Base-by-base conservation (phyloP, 257 asterid genomes). In the Petunia secreta region DNA sequence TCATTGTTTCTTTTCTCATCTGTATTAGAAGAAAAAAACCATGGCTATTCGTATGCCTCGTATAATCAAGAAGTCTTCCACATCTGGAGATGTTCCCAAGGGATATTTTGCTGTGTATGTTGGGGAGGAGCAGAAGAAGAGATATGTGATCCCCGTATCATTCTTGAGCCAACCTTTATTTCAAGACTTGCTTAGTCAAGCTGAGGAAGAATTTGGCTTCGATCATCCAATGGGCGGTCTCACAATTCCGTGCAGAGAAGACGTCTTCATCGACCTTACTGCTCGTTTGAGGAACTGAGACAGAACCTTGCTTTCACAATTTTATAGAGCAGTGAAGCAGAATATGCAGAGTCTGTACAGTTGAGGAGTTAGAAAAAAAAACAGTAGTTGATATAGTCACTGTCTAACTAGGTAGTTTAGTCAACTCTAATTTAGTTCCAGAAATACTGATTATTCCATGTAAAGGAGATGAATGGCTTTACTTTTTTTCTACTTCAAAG, bases 71-170 rank as follows among this genome's bases (percentile, higher is more conserved):
- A 63, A 63, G 46, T 63, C 69, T 37, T 63, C 69, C 11, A 37
- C 69, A 63, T 8, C 0, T 11, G 69, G 69, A 36, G 83, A 82
- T n/a, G 89, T 86, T 36, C 94, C 93, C 2, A 91, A 89, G 71
- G 94, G 97, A n/a, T 90, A 90, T 62, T 37, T 86, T 2, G 93
- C 87, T 7, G 87, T 91, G 25, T 91, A 90, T 75, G 94, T 90
- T 38, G 92, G 96, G 0, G 83, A 83, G 77, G 55, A 16, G 13
- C 68, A 88, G 14, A 86, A 83, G 81, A 86, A 81, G 77, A 79
- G 89, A 4, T 84, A 85, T 64, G 80, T 81, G 48, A 73, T 85
- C 67, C 84, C 87, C 15, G 66, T 88, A 5, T 71, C 85, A 25
- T 84, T 83, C 80, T 81, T 88, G 82, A 89, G 88, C 63, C 84